Base-by-base conservation (phyloP, 768 basidiomycete genomes). In the Cystobasidium tubakii region DNA sequence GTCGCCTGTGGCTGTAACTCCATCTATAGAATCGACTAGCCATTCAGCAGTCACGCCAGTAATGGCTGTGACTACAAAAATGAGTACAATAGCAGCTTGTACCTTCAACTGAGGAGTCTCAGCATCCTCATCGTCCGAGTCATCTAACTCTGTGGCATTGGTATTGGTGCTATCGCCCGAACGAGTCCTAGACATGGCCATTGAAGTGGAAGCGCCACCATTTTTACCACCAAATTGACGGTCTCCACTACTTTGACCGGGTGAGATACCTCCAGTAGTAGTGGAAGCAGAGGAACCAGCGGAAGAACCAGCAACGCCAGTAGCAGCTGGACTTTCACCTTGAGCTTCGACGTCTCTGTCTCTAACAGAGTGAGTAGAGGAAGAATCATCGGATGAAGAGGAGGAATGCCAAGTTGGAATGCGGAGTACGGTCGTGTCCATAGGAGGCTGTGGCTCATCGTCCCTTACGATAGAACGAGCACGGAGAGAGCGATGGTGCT, bases 11-110 rank as follows among this genome's bases (percentile, higher is more conserved):
- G 77, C 78, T 0, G 90, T 89, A 43, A 97, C 79, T 15, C 90
- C 90, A 75, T 86, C 82, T 76, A 79, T 94, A 1, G 90, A 90
- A 77, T 86, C 87, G 2, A 97, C 91, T 3, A 97, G 85, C 82
- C 80, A 83, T 77, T 84, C 88, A 12, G 88, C 88, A 6, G 85
- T 88, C 73, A 89, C 80, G 13, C 87, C 84, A 27, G 86, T 87
- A 4, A 87, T 31, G 13, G 74, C 77, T 0, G 77, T 77, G 10
- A 78, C 76, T n/a, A 72, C 55, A 10, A 77, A 33, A 15, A 78
- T 71, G 1, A 78, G 50, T 1, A 69, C 62, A 4, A 76, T 21
- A 0, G 76, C 75, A 0, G 62, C 66, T 44, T 72, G 73, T n/a
- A 77, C 42, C 62, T 76, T 77, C 13, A 79, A 25, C 60, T 73